A percentile compares a stretch with the other conserved stretches of the same genome.
These are phyloP conservation scores for Fraxinus albicans DNA, from an alignment of 305 asterid genomes.

Conservation along the genomic window DNA sequence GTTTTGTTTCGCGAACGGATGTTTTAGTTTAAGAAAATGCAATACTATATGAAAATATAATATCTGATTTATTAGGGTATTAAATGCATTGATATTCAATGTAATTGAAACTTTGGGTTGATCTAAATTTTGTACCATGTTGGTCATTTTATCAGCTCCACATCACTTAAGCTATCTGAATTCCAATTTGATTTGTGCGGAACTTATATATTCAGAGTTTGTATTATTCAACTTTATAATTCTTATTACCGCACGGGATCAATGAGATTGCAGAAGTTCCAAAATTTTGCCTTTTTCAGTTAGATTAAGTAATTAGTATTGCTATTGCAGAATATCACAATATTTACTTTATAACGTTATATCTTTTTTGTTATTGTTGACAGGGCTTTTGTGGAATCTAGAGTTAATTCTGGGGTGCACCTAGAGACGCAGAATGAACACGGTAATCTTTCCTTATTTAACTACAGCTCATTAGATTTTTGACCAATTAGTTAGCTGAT, in stretches of 20 bases:
- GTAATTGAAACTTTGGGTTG: not conserved
- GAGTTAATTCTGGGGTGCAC: not conserved
- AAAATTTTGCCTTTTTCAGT: not conserved
- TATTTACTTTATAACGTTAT: not conserved
- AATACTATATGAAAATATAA: not conserved
- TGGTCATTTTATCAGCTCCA: constrained; percentile 7
- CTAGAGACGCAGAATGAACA: not conserved
- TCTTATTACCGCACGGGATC: not conserved
- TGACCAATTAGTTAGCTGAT: constrained; percentile 10
- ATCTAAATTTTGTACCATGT: not conserved
- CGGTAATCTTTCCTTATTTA: constrained; percentile 3
- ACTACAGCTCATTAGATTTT: not conserved
- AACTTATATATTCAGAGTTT: constrained; percentile 7
- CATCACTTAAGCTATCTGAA: constrained; percentile 6
- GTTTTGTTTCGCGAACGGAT: not conserved
- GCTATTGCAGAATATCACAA: constrained; percentile 6
- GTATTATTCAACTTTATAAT: not conserved
- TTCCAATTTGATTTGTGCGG: not conserved
- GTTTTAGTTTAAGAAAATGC: not conserved
- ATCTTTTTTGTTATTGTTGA: constrained; percentile 10
- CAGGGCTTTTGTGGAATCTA: not conserved
- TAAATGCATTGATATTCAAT: not conserved
- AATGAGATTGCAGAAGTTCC: not conserved
- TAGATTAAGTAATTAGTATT: not conserved
- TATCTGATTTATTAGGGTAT: not conserved